These are phyloP conservation scores for Eimeria praecox DNA, from an alignment of 169 alveolate genomes.

Conservation along the genomic window DNA sequence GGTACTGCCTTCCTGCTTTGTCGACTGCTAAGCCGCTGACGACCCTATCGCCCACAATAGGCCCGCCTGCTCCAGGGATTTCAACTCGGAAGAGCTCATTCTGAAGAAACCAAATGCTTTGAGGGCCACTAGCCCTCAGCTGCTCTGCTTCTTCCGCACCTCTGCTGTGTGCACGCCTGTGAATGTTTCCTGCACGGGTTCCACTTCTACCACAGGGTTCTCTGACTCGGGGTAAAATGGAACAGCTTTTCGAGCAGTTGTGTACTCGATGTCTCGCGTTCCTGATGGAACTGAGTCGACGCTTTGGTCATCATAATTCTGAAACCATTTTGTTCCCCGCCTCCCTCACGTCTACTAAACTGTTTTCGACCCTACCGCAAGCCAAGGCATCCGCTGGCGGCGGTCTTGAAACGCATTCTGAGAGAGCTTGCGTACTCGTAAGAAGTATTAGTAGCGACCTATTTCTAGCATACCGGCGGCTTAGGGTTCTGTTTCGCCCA, in stretches of 20 bases:
- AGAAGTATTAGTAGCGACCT: neutral
- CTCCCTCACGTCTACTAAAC: neutral
- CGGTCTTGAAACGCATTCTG: slow-evolving; percentile 11
- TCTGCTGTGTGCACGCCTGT: slow-evolving; percentile 76
- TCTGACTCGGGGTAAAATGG: slow-evolving; percentile 74
- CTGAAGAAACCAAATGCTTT: neutral
- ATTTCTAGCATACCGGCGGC: slow-evolving; percentile 42
- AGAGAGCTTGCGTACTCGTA: neutral
- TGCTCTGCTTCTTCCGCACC: slow-evolving; percentile 8
- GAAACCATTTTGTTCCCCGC: neutral
- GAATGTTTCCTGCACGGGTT: slow-evolving; percentile 72
- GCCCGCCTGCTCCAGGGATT: neutral
- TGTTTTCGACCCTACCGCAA: slow-evolving; percentile 20
- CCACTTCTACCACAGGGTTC: slow-evolving; percentile 58
- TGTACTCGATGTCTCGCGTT: slow-evolving; percentile 74
- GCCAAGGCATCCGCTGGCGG: slow-evolving; percentile 55
- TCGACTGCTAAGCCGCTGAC: slow-evolving; percentile 81
- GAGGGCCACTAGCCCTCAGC: neutral
- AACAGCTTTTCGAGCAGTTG: slow-evolving; percentile 47
- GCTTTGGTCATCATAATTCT: slow-evolving; percentile 78
- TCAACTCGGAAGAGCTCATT: slow-evolving; percentile 79
- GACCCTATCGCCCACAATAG: slow-evolving; percentile 42
- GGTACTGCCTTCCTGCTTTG: slow-evolving; percentile 75
- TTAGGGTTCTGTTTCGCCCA: slow-evolving; percentile 1
- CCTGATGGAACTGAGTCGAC: slow-evolving; percentile 60